Percentiles rank a stretch among this genome's conserved stretches.
Evolutionary conservation across 208 protist genomes (phyloP).

Genomic region (Wallacemonas collosoma): DNA sequence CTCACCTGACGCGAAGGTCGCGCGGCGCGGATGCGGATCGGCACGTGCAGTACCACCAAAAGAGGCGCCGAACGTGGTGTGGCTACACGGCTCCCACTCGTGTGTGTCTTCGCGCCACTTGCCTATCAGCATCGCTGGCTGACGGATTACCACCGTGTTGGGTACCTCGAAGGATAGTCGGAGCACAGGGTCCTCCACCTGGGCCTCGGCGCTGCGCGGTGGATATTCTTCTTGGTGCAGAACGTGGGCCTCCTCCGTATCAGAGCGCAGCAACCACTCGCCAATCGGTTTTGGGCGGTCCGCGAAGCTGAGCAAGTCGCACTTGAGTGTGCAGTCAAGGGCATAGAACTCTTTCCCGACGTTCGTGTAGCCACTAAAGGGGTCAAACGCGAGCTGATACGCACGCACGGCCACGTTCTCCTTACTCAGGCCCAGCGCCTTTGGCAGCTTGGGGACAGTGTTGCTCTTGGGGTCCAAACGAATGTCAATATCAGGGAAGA

Average conservation of each 20-base stretch:
- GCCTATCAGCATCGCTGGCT: constrained; percentile 82
- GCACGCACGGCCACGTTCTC: constrained; percentile 90
- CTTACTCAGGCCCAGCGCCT: constrained; percentile 84
- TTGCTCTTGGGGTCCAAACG: constrained; percentile 84
- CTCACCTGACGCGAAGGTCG: constrained; percentile 73
- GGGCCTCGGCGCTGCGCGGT: constrained; percentile 49
- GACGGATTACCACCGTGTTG: constrained; percentile 73
- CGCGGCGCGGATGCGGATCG: constrained; percentile 41
- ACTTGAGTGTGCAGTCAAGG: constrained; percentile 83
- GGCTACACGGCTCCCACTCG: constrained; percentile 87
- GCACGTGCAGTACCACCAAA: constrained; percentile 32
- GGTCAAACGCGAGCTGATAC: constrained; percentile 87
- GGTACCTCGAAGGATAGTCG: constrained; percentile 89
- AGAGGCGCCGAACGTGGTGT: constrained; percentile 58
- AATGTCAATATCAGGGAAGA: constrained; percentile 78
- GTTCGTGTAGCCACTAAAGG: constrained; percentile 52
- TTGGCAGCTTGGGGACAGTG: constrained; percentile 76
- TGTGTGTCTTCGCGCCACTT: constrained; percentile 67
- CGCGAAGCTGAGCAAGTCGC: constrained; percentile 84
- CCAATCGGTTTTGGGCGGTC: constrained; percentile 68
- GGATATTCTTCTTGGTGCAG: constrained; percentile 86
- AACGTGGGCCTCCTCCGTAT: constrained; percentile 64
- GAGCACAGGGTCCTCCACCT: constrained; percentile 70
- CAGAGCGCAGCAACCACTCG: constrained; percentile 78
- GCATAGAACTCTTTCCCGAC: constrained; percentile 76